Evolutionary conservation across 495 filamentous ascomycete genomes (phyloP).

Genomic region (Trypethelium eluteriae): DNA sequence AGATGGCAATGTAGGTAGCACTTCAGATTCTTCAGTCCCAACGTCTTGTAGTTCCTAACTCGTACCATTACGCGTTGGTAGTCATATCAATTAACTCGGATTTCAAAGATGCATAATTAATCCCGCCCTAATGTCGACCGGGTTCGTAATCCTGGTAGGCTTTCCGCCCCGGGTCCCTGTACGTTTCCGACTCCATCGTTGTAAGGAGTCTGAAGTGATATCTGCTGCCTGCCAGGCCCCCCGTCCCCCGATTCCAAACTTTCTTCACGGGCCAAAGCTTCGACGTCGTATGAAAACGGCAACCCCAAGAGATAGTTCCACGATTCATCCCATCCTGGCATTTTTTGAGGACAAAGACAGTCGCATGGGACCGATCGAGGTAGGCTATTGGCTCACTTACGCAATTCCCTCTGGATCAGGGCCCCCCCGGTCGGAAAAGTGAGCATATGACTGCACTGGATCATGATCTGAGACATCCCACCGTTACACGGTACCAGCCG

Average conservation of each 20-base stretch:
- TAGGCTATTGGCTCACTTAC: neutral
- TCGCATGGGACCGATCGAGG: neutral
- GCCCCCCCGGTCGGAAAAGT: neutral
- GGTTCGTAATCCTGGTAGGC: neutral
- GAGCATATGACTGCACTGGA: constrained; percentile 9
- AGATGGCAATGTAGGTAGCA: constrained; percentile 1
- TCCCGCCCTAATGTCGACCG: neutral
- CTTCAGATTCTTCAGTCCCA: neutral
- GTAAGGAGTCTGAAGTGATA: neutral
- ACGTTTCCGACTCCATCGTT: neutral
- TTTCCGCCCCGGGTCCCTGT: neutral
- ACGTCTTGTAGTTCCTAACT: neutral
- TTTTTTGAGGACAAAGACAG: neutral
- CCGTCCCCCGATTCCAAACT: neutral
- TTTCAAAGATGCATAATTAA: constrained; percentile 5
- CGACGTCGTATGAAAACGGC: neutral
- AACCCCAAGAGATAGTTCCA: neutral
- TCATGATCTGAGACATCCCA: constrained; percentile 10
- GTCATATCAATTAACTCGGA: constrained; percentile 2
- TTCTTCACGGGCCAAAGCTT: neutral
- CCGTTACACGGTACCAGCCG: constrained; percentile 10
- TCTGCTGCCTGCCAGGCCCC: constrained; percentile 1
- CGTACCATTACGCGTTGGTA: neutral
- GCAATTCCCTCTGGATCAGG: neutral
- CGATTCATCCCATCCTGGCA: neutral